Evolutionary conservation across 306 rosid species (phyloP).

Genomic region (Trifolium dubium): DNA sequence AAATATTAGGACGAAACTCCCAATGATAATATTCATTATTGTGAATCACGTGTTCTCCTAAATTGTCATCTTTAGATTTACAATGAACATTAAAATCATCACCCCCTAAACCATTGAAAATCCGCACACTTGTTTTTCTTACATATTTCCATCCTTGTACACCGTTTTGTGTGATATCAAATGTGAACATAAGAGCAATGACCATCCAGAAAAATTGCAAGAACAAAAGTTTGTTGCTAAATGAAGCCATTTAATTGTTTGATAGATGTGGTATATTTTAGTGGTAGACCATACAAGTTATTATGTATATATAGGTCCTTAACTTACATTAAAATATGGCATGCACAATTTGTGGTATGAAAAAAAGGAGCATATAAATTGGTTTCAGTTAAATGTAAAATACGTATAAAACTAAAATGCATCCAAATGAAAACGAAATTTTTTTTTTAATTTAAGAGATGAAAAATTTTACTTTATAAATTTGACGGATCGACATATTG

Average conservation of each 20-base stretch:
- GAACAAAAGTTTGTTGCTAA: conserved; percentile 1
- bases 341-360: not conserved
- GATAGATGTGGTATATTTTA: not conserved
- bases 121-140: not conserved
- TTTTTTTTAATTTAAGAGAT: too few species aligned
- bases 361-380: not conserved
- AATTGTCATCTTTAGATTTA: conserved; percentile 19
- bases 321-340: not conserved
- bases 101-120: not conserved
- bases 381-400: not conserved
- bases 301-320: not conserved
- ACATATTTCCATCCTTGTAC: too few species aligned
- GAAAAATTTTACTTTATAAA: too few species aligned
- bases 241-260: conserved; percentile 12
- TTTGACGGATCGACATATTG: too few species aligned
- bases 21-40: not conserved
- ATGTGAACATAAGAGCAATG: not conserved
- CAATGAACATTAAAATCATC: conserved; percentile 2
- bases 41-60: not conserved
- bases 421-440: too few species aligned
- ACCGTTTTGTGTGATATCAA: not conserved
- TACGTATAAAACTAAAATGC: not conserved
- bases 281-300: not conserved
- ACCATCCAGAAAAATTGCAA: not conserved
- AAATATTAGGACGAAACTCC: not conserved